phyloP scores from a whole-genome alignment of 2,329 filamentous ascomycete species.

The Aspergillus novoparasiticus region DNA sequence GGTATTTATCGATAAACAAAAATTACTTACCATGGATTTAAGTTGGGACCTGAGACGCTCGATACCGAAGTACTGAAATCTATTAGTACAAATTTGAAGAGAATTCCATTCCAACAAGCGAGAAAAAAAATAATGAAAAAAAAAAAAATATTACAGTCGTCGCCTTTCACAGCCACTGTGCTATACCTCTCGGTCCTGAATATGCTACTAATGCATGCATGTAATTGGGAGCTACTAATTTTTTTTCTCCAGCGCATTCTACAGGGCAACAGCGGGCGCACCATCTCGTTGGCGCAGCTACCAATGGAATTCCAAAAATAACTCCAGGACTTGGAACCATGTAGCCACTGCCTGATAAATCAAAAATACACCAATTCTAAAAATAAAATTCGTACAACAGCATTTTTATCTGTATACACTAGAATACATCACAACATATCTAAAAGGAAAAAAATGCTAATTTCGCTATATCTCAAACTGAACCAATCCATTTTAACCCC shows the following conservation, averaged over 20 bases:
- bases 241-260: background rate
- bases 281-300: constrained; percentile 2
- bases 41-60: background rate
- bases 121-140: background rate
- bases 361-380: background rate
- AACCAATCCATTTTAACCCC: constrained; percentile 8
- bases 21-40: background rate
- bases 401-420: background rate
- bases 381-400: background rate
- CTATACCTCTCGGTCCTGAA: background rate
- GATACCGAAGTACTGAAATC: constrained; percentile 1
- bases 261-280: background rate
- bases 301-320: constrained; percentile 2
- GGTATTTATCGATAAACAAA: constrained; percentile 5
- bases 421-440: background rate
- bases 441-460: constrained; percentile 11
- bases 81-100: background rate
- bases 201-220: background rate
- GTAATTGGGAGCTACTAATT: background rate
- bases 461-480: constrained; percentile 19
- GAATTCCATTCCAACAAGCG: background rate
- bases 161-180: background rate
- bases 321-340: background rate
- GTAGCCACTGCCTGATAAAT: background rate
- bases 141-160: background rate